Base-by-base conservation (phyloP, 192 early-diverging fungal species). In the Thoreauomyces humboldtii region DNA sequence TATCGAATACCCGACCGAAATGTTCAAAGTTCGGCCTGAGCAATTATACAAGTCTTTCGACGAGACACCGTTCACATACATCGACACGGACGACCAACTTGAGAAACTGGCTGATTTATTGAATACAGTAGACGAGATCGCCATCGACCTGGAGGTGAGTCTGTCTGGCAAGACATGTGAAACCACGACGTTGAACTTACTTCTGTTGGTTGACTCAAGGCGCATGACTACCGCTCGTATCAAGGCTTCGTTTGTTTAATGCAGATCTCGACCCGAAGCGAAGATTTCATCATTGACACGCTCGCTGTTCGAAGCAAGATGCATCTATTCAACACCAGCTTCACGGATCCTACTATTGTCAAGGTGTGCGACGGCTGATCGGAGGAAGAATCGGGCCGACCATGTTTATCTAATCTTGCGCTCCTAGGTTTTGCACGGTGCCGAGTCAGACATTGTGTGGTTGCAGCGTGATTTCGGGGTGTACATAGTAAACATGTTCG, bases 381-480 rank as follows among this genome's bases (percentile, higher is more conserved):
- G n/a, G n/a, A n/a, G n/a, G n/a, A n/a, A n/a, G n/a, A n/a, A n/a
- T n/a, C n/a, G n/a, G n/a, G n/a, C n/a, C n/a, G n/a, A n/a, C n/a
- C n/a, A n/a, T n/a, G n/a, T n/a, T n/a, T n/a, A n/a, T n/a, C n/a
- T n/a, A n/a, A n/a, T n/a, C n/a, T n/a, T n/a, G n/a, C n/a, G n/a
- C n/a, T n/a, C n/a, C n/a, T 66, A 82, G 78, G 72, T 92, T 22
- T 79, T 99, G 32, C 97, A 99, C 67, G 97, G 97, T 71, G 95
- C 97, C n/a, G 91, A 95, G 21, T 84, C 73, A 73, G 97, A 99
- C 83, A 86, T 99, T 19, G 71, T 86, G 53, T 99, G 97, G 97
- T 79, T 99, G 56, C 97, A 99, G 75, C 83, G 89, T 21, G 97
- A 99, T 63, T 98, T 99, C 74, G 95, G 94, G 25, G 74, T 96